Evolutionary conservation across 73 alveolate genomes (phyloP), one percentile per base, ranked within the genome.

Genomic region (Paramecium biaurelia): DNA sequence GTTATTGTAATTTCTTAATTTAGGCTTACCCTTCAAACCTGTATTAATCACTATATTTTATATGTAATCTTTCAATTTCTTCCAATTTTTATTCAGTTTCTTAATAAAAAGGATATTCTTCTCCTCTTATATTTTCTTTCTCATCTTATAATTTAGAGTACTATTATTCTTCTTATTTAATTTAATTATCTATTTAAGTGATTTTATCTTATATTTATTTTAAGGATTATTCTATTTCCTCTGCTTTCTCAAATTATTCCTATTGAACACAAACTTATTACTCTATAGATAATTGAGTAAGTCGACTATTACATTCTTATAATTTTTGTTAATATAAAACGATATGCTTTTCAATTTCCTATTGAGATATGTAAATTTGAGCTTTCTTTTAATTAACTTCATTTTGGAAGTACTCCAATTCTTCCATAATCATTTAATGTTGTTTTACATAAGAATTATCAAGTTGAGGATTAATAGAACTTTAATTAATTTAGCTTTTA

Each of bases 31-130:
- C 72, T 45, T 79, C 90, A 41, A 30, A 43, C 18, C 28, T 79
- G 18, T 79, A 79, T 79, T 79, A 28, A 23, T 79, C 90, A 47
- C 74, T 79, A 34, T 79, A 79, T 9, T 45, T 38, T 2, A 79
- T 45, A 30, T 79, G 72, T 47, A 41, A 79, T 11, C 76, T 9
- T 23, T 79, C 90, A 10, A 79, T 79, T 47, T 79, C 72, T 30
- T 38, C 70, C 4, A 79, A 20, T 79, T 42, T 79, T 47, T 79
- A 79, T 79, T 79, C 90, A 2, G 56, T 79, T 45, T 79, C 90
- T 34, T 79, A 47, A 45, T 42, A 79, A 26, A 41, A 79, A 11
- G 90, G 90, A 79, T 79, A 79, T 79, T 79, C 90, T 34, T 79
- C 90, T 21, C 90, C 90, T 43, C 90, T 41, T 24, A 79, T 23